Evolutionary conservation across 2,329 filamentous ascomycete species (phyloP).

Genomic region (Fusarium lyarnte): DNA sequence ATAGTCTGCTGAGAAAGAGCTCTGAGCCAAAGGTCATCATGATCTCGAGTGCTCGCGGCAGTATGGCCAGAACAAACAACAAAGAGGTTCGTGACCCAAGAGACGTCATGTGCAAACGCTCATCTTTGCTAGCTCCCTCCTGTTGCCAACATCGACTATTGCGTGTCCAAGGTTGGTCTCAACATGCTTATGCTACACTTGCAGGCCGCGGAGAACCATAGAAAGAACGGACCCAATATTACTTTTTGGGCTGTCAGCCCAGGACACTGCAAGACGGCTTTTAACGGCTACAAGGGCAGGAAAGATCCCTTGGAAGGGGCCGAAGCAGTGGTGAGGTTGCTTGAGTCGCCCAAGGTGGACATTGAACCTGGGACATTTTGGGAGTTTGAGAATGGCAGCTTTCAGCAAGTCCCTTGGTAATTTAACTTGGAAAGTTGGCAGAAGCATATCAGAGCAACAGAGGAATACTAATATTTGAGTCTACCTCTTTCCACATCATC

Average conservation of each 20-base stretch:
- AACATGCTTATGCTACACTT: conserved; percentile 12
- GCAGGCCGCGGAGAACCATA: not conserved
- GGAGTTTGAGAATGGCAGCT: not conserved
- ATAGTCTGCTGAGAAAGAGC: not conserved
- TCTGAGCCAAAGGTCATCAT: conserved; percentile 5
- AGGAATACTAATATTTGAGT: not conserved
- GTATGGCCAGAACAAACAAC: not conserved
- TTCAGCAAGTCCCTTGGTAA: conserved; percentile 10
- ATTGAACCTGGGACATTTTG: conserved; percentile 3
- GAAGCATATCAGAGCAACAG: not conserved
- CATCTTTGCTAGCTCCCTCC: not conserved
- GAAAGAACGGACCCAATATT: not conserved
- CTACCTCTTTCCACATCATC: not conserved
- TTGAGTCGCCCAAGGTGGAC: not conserved
- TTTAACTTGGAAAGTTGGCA: fast-evolving
- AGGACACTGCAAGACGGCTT: conserved; percentile 8
- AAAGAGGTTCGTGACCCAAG: not conserved
- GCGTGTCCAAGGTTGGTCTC: not conserved
- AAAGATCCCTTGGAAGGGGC: conserved; percentile 1
- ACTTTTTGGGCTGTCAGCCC: conserved; percentile 11
- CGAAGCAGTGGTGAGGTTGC: not conserved
- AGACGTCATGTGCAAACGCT: fast-evolving
- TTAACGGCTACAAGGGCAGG: conserved; percentile 1
- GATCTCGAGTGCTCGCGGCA: conserved; percentile 15
- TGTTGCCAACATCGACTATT: conserved; percentile 11